Conservation (phyloP, 31 red algal genomes). For the Pterothamnion heteromorphum region DNA sequence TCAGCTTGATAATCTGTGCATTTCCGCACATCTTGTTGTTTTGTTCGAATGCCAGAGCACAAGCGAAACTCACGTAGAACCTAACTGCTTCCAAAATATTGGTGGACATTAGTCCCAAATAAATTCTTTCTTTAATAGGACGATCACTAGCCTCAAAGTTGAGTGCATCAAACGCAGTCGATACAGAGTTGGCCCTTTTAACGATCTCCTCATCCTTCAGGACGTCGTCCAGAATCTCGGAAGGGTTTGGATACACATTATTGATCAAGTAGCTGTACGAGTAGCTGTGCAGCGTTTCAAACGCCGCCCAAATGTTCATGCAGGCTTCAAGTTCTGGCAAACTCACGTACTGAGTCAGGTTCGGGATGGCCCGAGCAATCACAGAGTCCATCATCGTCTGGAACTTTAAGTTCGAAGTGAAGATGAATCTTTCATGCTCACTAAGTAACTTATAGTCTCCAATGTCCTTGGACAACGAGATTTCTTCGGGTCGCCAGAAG, state of each 20-base stretch:
- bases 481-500: conserved; percentile 31
- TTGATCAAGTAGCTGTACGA: conserved; percentile 25
- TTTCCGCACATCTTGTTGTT: neutral
- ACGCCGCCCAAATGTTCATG: conserved; percentile 4
- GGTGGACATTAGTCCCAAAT: neutral
- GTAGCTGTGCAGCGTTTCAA: neutral
- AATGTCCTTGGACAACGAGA: neutral
- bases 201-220: neutral
- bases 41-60: conserved; percentile 24
- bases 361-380: neutral
- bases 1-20: conserved; percentile 28
- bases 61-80: conserved; percentile 34
- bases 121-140: conserved; percentile 3
- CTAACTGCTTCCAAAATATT: conserved; percentile 17
- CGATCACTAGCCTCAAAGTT: neutral
- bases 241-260: conserved; percentile 16
- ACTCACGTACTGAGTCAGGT: neutral
- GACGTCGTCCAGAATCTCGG: conserved; percentile 11
- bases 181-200: neutral
- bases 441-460: neutral
- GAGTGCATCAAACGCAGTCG: neutral
- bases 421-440: neutral
- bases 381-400: conserved; percentile 19
- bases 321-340: conserved; percentile 26
- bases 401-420: conserved; percentile 13